Evolutionary conservation across 2,329 filamentous ascomycete species (phyloP).

Genomic region (Zymoseptoria passerinii): DNA sequence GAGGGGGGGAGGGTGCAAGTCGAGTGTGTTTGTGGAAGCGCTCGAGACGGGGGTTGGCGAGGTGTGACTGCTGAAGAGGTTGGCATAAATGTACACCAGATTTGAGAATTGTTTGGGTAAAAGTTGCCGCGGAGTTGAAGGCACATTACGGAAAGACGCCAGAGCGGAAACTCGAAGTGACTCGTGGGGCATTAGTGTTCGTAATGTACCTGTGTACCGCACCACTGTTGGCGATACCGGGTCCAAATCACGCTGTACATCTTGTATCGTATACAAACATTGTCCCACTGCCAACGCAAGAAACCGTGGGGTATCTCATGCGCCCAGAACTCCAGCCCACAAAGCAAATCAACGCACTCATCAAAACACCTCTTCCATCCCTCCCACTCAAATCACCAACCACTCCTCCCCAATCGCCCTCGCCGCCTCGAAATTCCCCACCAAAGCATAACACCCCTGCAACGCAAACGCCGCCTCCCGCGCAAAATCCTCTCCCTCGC

Average conservation of each 20-base stretch:
- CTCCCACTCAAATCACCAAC: constrained; percentile 34
- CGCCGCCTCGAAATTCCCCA: constrained; percentile 55
- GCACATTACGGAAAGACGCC: too few relatives aligned
- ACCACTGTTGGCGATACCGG: neutral
- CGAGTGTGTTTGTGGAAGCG: neutral
- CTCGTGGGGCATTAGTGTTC: too few relatives aligned
- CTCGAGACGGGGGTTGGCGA: neutral
- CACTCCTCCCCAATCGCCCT: constrained; percentile 52
- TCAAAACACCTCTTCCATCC: neutral
- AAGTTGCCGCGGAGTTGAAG: too few relatives aligned
- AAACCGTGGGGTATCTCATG: neutral
- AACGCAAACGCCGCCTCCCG: constrained; percentile 68
- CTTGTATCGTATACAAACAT: neutral
- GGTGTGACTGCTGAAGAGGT: too few relatives aligned
- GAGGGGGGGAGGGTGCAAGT: neutral
- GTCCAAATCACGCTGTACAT: neutral
- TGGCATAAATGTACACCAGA: too few relatives aligned
- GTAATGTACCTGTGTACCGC: too few relatives aligned
- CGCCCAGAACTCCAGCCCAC: neutral
- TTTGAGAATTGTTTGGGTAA: too few relatives aligned
- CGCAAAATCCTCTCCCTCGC: constrained; percentile 49
- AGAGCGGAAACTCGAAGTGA: too few relatives aligned
- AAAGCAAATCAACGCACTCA: neutral
- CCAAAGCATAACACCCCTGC: constrained; percentile 57
- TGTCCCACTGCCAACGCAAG: too few relatives aligned